Percentiles rank a stretch among this genome's conserved stretches.
phyloP scores from a whole-genome alignment of 2,329 filamentous ascomycete genomes.

The Diaporthe longicolla region DNA sequence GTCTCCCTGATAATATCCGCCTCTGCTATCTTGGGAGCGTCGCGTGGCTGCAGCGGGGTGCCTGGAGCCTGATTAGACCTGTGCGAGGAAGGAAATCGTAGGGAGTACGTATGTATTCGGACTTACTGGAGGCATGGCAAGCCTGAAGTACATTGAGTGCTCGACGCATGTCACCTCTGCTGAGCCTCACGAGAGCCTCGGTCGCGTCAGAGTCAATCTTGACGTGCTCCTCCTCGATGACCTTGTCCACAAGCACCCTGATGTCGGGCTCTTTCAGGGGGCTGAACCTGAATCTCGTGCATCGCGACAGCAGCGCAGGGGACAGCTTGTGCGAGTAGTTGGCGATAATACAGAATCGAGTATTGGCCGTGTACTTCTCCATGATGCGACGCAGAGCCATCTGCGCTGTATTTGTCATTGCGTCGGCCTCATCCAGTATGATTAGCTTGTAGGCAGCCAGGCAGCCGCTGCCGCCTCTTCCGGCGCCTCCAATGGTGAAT shows the following conservation, averaged over 20 bases:
- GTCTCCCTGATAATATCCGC: constrained; percentile 79
- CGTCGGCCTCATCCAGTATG: constrained; percentile 98
- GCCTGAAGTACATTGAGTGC: constrained; percentile 96
- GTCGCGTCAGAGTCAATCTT: constrained; percentile 86
- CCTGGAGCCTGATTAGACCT: constrained; percentile 58
- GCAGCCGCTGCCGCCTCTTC: constrained; percentile 60
- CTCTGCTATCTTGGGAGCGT: constrained; percentile 71
- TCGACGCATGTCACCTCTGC: constrained; percentile 95
- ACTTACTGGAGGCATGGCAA: constrained; percentile 90
- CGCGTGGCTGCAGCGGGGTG: constrained; percentile 75
- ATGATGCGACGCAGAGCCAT: constrained; percentile 98
- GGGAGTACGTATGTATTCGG: background rate
- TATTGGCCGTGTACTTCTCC: constrained; percentile 99
- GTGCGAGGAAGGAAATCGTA: background rate
- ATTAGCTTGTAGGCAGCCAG: constrained; percentile 93
- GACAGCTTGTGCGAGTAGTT: constrained; percentile 99
- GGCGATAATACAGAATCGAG: constrained; percentile 97
- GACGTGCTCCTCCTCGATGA: constrained; percentile 88
- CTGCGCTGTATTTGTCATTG: constrained; percentile 98
- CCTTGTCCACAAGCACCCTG: constrained; percentile 85
- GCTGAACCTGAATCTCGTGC: constrained; percentile 95
- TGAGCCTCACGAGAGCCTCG: constrained; percentile 86
- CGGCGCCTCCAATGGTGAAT: constrained; percentile 74
- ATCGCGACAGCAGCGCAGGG: constrained; percentile 90
- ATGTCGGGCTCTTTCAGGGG: constrained; percentile 93